Conservation (phyloP, 106 monocot genomes). For the Platanthera guangdongensis region DNA sequence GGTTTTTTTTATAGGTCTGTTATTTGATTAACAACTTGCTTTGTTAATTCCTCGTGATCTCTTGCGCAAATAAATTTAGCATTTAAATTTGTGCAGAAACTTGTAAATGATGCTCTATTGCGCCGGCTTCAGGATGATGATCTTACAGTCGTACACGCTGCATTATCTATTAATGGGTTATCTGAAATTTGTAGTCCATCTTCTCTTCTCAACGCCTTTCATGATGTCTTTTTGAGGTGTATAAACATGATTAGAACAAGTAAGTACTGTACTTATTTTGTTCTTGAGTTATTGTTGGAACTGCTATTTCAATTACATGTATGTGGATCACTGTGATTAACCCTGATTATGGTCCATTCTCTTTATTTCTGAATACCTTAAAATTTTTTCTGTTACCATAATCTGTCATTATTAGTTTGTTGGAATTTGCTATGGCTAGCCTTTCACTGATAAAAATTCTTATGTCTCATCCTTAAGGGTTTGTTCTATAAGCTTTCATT, state of each 20-base stretch:
- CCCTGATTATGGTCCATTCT: no score
- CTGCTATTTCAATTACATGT: no score
- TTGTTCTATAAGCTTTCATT: no score
- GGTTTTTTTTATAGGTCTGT: background rate
- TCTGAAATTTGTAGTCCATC: constrained; percentile 24
- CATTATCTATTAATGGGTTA: constrained; percentile 67
- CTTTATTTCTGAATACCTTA: no score
- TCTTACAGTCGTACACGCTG: constrained; percentile 66
- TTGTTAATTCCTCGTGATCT: background rate
- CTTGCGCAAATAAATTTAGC: background rate
- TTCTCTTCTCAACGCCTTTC: constrained; percentile 43
- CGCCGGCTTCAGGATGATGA: constrained; percentile 68
- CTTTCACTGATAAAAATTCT: no score
- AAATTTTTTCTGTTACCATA: no score
- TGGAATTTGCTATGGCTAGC: no score
- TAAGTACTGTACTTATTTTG: constrained; percentile 10
- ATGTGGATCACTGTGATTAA: no score
- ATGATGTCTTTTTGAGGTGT: constrained; percentile 58
- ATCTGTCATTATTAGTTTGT: no score
- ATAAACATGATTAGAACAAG: constrained; percentile 34
- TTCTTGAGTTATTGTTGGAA: no score
- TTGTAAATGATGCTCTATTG: constrained; percentile 48
- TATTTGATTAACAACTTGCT: background rate
- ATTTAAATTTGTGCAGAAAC: constrained; percentile 35
- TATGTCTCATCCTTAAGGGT: no score